Evolutionary conservation across 2,329 filamentous ascomycete genomes (phyloP).

Genomic region (Mycosphaerella sp.): DNA sequence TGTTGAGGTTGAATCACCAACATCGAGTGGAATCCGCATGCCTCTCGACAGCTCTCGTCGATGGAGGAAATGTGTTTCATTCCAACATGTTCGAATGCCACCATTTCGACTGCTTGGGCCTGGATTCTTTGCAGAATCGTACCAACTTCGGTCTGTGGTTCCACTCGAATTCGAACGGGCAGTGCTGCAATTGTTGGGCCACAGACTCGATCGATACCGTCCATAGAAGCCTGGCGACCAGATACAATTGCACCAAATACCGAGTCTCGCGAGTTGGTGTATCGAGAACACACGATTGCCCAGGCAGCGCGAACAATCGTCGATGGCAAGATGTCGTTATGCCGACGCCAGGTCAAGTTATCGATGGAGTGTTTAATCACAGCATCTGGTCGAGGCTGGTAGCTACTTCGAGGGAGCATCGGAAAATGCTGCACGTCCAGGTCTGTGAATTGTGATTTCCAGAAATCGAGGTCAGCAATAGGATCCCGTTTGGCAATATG

Average conservation of each 20-base stretch:
- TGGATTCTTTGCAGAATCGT: slow-evolving; percentile 6
- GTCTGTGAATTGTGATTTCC: slow-evolving; percentile 31
- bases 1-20: slow-evolving; percentile 45
- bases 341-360: slow-evolving; percentile 3
- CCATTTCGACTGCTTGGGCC: slow-evolving; percentile 11
- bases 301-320: slow-evolving; percentile 13
- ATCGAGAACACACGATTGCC: slow-evolving; percentile 6
- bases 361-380: slow-evolving; percentile 23
- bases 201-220: slow-evolving; percentile 9
- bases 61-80: slow-evolving; percentile 1
- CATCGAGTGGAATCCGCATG: slow-evolving; percentile 52
- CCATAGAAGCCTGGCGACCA: slow-evolving; percentile 23
- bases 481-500: slow-evolving; percentile 27
- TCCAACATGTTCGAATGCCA: slow-evolving; percentile 13
- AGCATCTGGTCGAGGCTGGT: slow-evolving; percentile 23
- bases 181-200: slow-evolving; percentile 16
- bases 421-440: slow-evolving; percentile 34
- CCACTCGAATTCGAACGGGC: slow-evolving; percentile 7
- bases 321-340: slow-evolving; percentile 9
- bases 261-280: slow-evolving; percentile 8
- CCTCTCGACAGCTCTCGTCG: slow-evolving; percentile 21
- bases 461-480: slow-evolving; percentile 29
- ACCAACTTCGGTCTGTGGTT: not conserved
- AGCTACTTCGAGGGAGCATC: slow-evolving; percentile 22
- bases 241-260: slow-evolving; percentile 15